A percentile compares a stretch with the other conserved stretches of the same genome.
phyloP scores from a whole-genome alignment of 257 asterid species.

The Solanum pennellii region DNA sequence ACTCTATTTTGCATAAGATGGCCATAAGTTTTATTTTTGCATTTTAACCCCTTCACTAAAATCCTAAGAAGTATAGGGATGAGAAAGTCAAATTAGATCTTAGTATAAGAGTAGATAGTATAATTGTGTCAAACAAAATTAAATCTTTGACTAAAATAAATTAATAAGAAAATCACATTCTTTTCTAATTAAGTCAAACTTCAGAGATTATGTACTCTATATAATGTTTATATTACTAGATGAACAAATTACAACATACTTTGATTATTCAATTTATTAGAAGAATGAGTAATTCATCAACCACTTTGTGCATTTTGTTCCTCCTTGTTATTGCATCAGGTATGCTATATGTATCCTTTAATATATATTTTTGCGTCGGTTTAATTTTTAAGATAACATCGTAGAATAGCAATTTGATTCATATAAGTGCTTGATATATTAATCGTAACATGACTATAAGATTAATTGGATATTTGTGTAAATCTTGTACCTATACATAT shows the following conservation, averaged over 20 bases:
- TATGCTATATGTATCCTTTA: too few relatives aligned
- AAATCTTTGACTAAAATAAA: background rate
- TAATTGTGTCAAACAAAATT: background rate
- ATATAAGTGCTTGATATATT: background rate
- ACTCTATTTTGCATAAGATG: background rate
- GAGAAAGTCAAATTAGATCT: background rate
- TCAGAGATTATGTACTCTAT: background rate
- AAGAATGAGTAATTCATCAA: too few relatives aligned
- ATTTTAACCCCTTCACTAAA: background rate
- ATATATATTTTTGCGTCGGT: rapidly evolving
- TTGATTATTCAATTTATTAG: too few relatives aligned
- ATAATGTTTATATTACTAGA: too few relatives aligned
- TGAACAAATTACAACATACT: background rate
- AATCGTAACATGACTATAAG: background rate
- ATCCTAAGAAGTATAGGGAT: background rate
- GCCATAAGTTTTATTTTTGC: background rate
- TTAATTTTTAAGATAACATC: too few relatives aligned
- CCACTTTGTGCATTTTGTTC: too few relatives aligned
- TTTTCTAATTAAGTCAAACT: background rate
- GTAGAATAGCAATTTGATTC: background rate
- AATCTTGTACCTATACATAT: background rate
- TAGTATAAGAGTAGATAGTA: background rate
- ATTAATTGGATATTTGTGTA: background rate
- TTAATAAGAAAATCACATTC: background rate
- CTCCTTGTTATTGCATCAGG: too few relatives aligned